Evolutionary conservation across 192 early-diverging fungal species (phyloP).

Genomic region (Coemansia sp.): DNA sequence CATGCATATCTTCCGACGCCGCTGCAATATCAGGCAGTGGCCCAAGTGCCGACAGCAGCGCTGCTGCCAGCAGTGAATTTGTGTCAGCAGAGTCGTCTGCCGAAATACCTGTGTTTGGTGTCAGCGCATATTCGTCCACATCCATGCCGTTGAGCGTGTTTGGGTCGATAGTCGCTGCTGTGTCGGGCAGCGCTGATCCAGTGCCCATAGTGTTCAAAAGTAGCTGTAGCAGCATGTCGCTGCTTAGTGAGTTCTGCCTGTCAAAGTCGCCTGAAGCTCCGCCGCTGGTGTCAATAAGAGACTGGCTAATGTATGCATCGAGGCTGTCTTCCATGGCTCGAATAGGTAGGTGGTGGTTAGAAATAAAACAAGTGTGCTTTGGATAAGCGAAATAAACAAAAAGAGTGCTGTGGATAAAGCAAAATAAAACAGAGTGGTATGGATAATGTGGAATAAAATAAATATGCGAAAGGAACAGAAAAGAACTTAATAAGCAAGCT

Average conservation of each 20-base stretch:
- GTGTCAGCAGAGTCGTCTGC: conserved; percentile 4
- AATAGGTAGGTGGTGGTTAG: not conserved
- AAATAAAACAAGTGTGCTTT: not conserved
- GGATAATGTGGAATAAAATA: too few species aligned
- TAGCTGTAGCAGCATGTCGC: conserved; percentile 42
- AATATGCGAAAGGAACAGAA: too few species aligned
- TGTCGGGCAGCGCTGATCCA: not conserved
- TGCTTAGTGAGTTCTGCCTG: conserved; percentile 5
- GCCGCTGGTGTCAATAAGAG: conserved; percentile 34
- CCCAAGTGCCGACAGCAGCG: conserved; percentile 24
- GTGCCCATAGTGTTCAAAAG: conserved; percentile 22
- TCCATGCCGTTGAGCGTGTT: conserved; percentile 21
- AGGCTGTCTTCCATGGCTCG: conserved; percentile 25
- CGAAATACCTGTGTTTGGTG: not conserved
- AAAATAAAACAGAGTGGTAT: too few species aligned
- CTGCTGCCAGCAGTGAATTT: conserved; percentile 22
- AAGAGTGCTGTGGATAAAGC: too few species aligned
- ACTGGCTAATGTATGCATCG: conserved; percentile 45
- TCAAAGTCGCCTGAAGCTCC: not conserved
- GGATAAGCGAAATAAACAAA: too few species aligned
- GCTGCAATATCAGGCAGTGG: conserved; percentile 13
- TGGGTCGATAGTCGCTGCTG: conserved; percentile 32
- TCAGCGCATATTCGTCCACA: conserved; percentile 7
- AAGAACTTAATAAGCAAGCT: not conserved
- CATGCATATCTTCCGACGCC: conserved; percentile 9